These are phyloP conservation scores for Gillenia trifoliata DNA, from an alignment of 306 rosid species.

Conservation along the genomic window DNA sequence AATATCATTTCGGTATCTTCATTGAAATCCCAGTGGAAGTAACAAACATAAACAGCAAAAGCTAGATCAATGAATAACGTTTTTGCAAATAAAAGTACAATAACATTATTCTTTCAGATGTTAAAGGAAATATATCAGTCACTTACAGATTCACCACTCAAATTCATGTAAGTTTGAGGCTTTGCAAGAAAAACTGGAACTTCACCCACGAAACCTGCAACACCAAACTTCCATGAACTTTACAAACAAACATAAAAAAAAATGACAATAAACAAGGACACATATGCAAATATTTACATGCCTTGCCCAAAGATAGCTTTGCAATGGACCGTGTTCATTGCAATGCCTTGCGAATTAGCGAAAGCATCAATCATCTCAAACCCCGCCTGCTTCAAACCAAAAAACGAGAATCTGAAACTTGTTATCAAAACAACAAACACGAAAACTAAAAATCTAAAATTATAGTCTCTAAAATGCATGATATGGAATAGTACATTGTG, in stretches of 20 bases:
- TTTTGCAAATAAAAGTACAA: neutral
- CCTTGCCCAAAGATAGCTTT: constrained; percentile 88
- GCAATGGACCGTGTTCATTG: constrained; percentile 52
- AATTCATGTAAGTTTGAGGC: constrained; percentile 97
- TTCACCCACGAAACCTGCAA: constrained; percentile 74
- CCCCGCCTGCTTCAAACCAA: constrained; percentile 54
- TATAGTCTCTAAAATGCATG: neutral
- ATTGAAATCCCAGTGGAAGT: neutral
- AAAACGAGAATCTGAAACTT: neutral
- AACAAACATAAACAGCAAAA: neutral
- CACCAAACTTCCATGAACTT: constrained; percentile 18
- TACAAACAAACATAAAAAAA: constrained; percentile 19
- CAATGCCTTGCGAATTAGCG: constrained; percentile 63
- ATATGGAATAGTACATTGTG: constrained; percentile 52
- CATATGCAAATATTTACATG: neutral
- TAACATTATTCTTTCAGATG: neutral
- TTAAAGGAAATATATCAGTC: constrained; percentile 12
- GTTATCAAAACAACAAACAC: too few species aligned
- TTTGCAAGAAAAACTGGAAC: constrained; percentile 80
- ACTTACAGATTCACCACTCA: constrained; percentile 94
- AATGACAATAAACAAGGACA: neutral
- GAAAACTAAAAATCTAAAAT: neutral
- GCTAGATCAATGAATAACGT: neutral
- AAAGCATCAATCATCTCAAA: constrained; percentile 87
- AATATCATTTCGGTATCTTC: neutral